Evolutionary conservation across 2,329 filamentous ascomycete species (phyloP), one percentile per base, ranked within the genome.

Genomic region (Bisporella sp.): DNA sequence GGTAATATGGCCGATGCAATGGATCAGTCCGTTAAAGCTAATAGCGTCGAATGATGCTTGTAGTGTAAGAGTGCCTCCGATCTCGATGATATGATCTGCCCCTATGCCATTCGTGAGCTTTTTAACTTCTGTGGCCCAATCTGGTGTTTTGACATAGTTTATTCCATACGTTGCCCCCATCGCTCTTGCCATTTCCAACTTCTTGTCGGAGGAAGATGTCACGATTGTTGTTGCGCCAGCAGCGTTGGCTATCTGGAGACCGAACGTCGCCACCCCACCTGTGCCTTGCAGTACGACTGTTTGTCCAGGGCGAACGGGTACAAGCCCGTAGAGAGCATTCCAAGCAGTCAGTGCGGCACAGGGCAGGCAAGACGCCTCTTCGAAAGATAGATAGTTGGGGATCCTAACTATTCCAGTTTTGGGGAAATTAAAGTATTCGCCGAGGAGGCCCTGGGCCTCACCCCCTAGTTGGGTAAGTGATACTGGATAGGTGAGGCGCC

Each of bases 371-470:
- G 71, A 68, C 1, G 69, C 73, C 52, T 81, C 75, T 1, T 68
- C 51, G 42, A 68, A 71, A 47, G 57, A 70, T 4, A 81, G 62
- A 12, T 71, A 72, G 4, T 62, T 57, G 0, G 85, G 84, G 60
- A 78, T 74, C 37, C 66, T 62, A 6, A 87, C 81, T 3, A 88
- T 73, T 1, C 80, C 82, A 43, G 85, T 66, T 62, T 72, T 72
- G 4, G 71, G 69, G 57, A 77, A 77, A 29, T 70, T 66, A 9
- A 73, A 70, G 50, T 75, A 73, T 48, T 74, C 67, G 5, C 69
- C 68, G 13, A 78, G 76, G 0, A 72, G 70, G 11, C 75, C 75
- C 3, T 70, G 59, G 1, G 81, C 46, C 2, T 67, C 69, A 44
- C 79, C 80, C 43, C 82, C 82, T 1, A 84, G 68, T n/a, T 79